phyloP scores from a whole-genome alignment of 495 filamentous ascomycete species.

The Tuber magnatum region DNA sequence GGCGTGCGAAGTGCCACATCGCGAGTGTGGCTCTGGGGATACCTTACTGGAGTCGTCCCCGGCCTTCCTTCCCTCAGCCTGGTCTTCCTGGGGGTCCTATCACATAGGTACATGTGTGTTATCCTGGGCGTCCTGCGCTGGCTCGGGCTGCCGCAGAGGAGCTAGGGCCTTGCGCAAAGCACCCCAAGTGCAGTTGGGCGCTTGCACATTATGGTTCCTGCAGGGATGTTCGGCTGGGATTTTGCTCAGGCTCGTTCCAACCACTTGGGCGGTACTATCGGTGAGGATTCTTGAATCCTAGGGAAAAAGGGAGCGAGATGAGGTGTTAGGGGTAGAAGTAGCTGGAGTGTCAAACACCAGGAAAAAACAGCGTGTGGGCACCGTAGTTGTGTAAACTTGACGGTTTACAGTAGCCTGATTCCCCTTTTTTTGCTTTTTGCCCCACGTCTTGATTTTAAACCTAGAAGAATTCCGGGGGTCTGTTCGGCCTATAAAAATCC shows the following conservation, averaged over 20 bases:
- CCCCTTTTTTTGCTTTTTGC: background rate
- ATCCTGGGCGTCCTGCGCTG: background rate
- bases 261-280: background rate
- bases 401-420: background rate
- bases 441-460: background rate
- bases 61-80: background rate
- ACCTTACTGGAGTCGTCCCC: background rate
- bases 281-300: background rate
- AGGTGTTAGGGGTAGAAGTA: background rate
- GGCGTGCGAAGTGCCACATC: conserved; percentile 1
- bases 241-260: background rate
- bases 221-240: background rate
- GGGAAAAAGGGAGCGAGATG: background rate
- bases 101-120: background rate
- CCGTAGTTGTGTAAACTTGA: background rate
- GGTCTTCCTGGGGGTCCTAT: background rate
- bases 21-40: background rate
- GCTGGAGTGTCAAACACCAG: background rate
- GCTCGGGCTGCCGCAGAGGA: background rate
- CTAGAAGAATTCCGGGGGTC: background rate
- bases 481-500: background rate
- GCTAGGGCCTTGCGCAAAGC: background rate
- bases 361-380: background rate
- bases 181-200: background rate
- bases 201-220: background rate